A percentile compares a stretch with the other conserved stretches of the same genome.
Evolutionary conservation across 1,139 yeast genomes (phyloP).

Genomic region (Dujonia santamariae): DNA sequence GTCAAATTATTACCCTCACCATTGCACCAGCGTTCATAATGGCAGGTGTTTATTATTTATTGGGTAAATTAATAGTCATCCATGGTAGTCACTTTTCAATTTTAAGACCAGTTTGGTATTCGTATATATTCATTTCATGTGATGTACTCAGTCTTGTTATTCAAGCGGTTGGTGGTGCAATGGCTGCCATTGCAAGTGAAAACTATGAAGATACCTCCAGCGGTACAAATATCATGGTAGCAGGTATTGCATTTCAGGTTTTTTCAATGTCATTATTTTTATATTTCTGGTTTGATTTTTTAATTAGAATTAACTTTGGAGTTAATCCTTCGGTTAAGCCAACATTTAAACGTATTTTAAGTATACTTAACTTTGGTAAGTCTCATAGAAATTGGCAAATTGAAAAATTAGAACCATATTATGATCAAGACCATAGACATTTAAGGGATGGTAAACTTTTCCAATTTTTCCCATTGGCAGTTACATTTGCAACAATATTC

Average conservation of each 20-base stretch:
- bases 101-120: constrained; percentile 31
- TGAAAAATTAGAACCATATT: constrained; percentile 17
- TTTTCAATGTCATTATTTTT: constrained; percentile 34
- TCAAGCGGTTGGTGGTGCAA: constrained; percentile 39
- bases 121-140: constrained; percentile 33
- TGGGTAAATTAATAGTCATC: constrained; percentile 32
- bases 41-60: constrained; percentile 37
- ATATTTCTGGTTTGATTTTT: constrained; percentile 24
- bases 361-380: constrained; percentile 20
- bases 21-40: constrained; percentile 39
- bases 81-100: constrained; percentile 25
- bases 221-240: constrained; percentile 37
- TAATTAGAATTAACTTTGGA: constrained; percentile 22
- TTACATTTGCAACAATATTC: constrained; percentile 19
- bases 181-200: constrained; percentile 25
- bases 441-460: constrained; percentile 17
- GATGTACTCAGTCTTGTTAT: constrained; percentile 30
- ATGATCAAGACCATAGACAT: constrained; percentile 15
- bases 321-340: constrained; percentile 14
- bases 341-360: constrained; percentile 10
- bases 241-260: constrained; percentile 39
- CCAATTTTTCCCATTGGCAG: constrained; percentile 21
- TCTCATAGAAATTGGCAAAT: constrained; percentile 15
- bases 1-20: constrained; percentile 34
- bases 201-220: constrained; percentile 14